These are phyloP conservation scores for Lichtheimia hyalospora DNA, from an alignment of 371 early-diverging fungal species.

Conservation along the genomic window DNA sequence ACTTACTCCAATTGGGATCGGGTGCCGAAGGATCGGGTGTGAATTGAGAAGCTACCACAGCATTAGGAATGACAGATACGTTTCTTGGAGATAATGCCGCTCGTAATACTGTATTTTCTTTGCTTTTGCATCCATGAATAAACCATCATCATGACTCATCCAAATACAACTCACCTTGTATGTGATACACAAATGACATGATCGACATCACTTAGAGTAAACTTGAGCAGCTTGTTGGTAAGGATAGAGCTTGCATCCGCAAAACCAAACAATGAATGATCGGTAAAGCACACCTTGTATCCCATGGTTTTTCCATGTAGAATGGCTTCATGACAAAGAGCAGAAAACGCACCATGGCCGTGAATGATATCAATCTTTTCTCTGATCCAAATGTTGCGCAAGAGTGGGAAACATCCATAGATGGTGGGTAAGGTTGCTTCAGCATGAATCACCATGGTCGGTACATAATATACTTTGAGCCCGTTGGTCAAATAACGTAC, in stretches of 20 bases:
- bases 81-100: constrained; percentile 86
- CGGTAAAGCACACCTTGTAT: constrained; percentile 95
- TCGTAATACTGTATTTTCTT: constrained; percentile 96
- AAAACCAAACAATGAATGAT: constrained; percentile 98
- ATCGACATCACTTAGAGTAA: constrained; percentile 92
- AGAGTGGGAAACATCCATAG: constrained; percentile 89
- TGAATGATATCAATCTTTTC: constrained; percentile 97
- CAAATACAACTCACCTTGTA: constrained; percentile 68
- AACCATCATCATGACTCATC: no score
- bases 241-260: constrained; percentile 92
- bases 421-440: constrained; percentile 95
- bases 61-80: constrained; percentile 99
- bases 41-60: constrained; percentile 91
- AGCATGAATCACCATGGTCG: constrained; percentile 82
- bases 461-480: constrained; percentile 97
- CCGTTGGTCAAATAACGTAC: constrained; percentile 92
- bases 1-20: constrained; percentile 78
- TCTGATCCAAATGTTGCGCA: constrained; percentile 89
- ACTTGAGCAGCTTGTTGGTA: constrained; percentile 94
- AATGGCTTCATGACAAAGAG: constrained; percentile 95
- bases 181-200: constrained; percentile 99
- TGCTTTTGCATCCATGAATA: constrained; percentile 50
- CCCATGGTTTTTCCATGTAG: constrained; percentile 97
- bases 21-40: constrained; percentile 78
- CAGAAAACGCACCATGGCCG: constrained; percentile 95